Evolutionary conservation across 1,284 basidiomycete genomes (phyloP), one percentile per base, ranked within the genome.

Genomic region (Melampsora larici-populina): DNA sequence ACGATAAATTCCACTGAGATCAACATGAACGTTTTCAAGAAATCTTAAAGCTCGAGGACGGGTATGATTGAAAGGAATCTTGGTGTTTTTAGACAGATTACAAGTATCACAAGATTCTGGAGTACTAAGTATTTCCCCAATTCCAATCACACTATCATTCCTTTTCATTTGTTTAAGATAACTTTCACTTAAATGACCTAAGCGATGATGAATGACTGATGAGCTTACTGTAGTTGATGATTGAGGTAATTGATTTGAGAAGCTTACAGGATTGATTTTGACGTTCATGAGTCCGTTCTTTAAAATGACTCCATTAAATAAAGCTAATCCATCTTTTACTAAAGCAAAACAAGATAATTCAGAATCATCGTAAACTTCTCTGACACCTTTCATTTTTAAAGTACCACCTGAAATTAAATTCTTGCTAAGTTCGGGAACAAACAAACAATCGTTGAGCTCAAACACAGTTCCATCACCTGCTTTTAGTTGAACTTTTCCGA

Each of bases 11-110:
- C 51, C 51, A 13, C 51, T 55, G 5, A 55, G 51, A 24, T 55
- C 51, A 55, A 55, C 51, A 55, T 55, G 51, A 21, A 55, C 51
- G 17, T 55, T 55, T 15, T 55, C 51, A 55, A 55, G 51, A 55
- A 55, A 55, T 21, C 24, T 4, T 4, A 13, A 5, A 55, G 51
- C 51, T 5, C 51, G 17, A 55, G 51, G 51, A 6, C 51, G 17
- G 17, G 51, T 55, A 15, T 18, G 18, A 21, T 18, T 21, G 24
- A 21, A 24, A 5, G 51, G 51, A 24, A 55, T 55, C 17, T 55
- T 55, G 17, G 17, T 18, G 17, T 55, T 55, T 55, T 55, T 55
- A 21, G 51, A 55, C 3, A 55, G 51, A 21, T 6, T 5, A 55
- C 51, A 55, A 15, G 17, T 55, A 18, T 21, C 51, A 55, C 51